Evolutionary conservation across 441 rosid genomes (phyloP).

Genomic region (Adansonia grandidieri): DNA sequence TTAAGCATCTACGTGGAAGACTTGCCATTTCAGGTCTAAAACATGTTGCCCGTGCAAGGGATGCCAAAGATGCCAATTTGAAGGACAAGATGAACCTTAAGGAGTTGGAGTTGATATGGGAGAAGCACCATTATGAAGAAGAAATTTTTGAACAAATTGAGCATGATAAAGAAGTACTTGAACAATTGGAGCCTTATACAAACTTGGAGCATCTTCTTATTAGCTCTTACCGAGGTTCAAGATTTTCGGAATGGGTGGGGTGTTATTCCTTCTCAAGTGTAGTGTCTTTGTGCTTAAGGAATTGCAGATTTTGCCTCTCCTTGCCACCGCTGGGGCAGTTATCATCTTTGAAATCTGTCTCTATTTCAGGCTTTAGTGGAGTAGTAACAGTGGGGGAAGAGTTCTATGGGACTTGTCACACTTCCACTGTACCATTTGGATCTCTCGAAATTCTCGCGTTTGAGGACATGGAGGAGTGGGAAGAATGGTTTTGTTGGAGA

Average conservation of each 20-base stretch:
- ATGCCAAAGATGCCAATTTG: too few species aligned
- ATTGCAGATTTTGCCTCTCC: not conserved
- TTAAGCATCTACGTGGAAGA: too few species aligned
- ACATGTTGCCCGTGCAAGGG: too few species aligned
- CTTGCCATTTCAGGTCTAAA: too few species aligned
- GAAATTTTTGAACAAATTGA: too few species aligned
- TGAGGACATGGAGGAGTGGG: not conserved
- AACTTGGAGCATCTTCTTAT: not conserved
- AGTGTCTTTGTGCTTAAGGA: not conserved
- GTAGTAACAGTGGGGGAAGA: not conserved
- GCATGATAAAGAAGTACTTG: not conserved
- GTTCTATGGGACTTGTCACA: not conserved
- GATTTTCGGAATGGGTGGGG: conserved; percentile 9
- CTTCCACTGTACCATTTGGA: not conserved
- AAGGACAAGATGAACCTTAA: not conserved
- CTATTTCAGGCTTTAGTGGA: not conserved
- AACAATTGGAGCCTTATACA: too few species aligned
- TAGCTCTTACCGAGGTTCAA: not conserved
- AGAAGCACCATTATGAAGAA: too few species aligned
- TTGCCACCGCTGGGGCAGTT: conserved; percentile 29
- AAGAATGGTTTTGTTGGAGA: not conserved
- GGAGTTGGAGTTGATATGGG: conserved; percentile 12
- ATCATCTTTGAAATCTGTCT: conserved; percentile 21
- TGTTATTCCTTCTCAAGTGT: not conserved
- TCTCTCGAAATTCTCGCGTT: not conserved